Percentiles rank a stretch among this genome's conserved stretches.
Evolutionary conservation across 2,329 filamentous ascomycete species (phyloP).

Genomic region (Pezicula radicicola): DNA sequence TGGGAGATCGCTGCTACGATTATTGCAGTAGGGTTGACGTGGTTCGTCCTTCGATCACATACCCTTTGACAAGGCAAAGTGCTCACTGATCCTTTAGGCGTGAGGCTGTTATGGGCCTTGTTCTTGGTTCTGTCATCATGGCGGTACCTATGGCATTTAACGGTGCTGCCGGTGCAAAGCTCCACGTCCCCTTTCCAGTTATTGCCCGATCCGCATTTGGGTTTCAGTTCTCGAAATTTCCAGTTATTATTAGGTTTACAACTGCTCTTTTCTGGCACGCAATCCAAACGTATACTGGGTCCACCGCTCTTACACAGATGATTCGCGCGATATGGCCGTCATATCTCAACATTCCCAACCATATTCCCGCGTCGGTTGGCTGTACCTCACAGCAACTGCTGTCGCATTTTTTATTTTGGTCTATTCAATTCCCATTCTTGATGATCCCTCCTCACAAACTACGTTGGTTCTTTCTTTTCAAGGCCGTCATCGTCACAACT

Average conservation of each 20-base stretch:
- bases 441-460: constrained; percentile 46
- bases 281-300: constrained; percentile 24
- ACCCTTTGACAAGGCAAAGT: too few relatives aligned
- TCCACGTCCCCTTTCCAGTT: constrained; percentile 44
- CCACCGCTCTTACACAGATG: constrained; percentile 36
- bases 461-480: constrained; percentile 49
- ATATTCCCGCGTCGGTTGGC: constrained; percentile 43
- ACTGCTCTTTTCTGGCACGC: constrained; percentile 25
- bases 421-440: constrained; percentile 34
- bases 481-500: constrained; percentile 27
- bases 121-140: constrained; percentile 57
- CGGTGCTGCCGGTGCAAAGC: constrained; percentile 40
- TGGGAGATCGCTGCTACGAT: constrained; percentile 44
- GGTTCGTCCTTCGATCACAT: constrained; percentile 19
- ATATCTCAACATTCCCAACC: constrained; percentile 47
- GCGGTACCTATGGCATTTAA: constrained; percentile 48
- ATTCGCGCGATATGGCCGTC: constrained; percentile 50
- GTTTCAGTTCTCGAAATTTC: constrained; percentile 36
- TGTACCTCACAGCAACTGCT: constrained; percentile 55
- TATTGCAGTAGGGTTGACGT: constrained; percentile 41
- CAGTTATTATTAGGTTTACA: constrained; percentile 33
- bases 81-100: constrained; percentile 4
- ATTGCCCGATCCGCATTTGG: constrained; percentile 40
- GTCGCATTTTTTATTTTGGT: constrained; percentile 44
- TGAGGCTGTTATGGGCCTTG: constrained; percentile 34